phyloP scores from a whole-genome alignment of 257 asterid species.

The Craterostigma plantagineum region DNA sequence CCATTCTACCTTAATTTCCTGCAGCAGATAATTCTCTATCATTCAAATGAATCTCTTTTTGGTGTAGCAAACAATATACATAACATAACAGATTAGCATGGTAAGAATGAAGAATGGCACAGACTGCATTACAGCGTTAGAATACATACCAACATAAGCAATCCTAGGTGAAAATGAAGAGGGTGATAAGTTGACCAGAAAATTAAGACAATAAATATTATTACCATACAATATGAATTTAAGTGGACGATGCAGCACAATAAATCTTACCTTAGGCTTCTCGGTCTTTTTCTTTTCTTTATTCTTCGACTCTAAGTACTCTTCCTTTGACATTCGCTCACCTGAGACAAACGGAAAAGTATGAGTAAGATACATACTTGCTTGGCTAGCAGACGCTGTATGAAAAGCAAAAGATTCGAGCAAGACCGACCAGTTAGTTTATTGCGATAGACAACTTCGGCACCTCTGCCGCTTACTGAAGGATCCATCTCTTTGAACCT shows the following conservation, averaged over 20 bases:
- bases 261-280: constrained; percentile 64
- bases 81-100: not conserved
- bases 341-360: constrained; percentile 29
- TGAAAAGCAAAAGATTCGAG: not conserved
- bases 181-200: not conserved
- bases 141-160: too few relatives aligned
- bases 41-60: not conserved
- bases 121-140: too few relatives aligned
- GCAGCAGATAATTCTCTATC: constrained; percentile 10
- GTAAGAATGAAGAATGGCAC: too few relatives aligned
- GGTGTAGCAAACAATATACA: not conserved
- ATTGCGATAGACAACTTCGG: constrained; percentile 67
- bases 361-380: constrained; percentile 2
- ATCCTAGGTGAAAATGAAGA: too few relatives aligned
- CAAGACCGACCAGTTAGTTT: constrained; percentile 47
- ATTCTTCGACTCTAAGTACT: constrained; percentile 39
- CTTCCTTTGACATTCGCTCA: constrained; percentile 68
- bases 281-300: constrained; percentile 38
- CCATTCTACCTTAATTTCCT: constrained; percentile 92
- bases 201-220: not conserved
- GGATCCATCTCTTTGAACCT: constrained; percentile 77
- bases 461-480: constrained; percentile 57
- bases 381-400: constrained; percentile 6
- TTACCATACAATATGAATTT: not conserved
- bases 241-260: constrained; percentile 1